Evolutionary conservation across 179 eudicot genomes (phyloP).

Genomic region (Heliamphora pulchella): DNA sequence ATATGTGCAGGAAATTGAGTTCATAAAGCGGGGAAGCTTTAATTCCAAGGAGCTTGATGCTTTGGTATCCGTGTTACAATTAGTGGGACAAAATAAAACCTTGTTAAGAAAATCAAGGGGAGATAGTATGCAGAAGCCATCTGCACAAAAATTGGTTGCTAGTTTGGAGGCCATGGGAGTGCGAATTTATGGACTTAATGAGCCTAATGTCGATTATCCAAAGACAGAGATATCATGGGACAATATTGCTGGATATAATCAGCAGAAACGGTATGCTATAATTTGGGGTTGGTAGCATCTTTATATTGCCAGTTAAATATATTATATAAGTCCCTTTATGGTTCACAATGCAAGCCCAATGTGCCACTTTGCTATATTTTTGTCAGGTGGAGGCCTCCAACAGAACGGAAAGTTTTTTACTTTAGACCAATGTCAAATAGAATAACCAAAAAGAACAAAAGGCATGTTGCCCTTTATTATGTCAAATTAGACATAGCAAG

Average conservation of each 20-base stretch:
- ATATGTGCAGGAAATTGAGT: constrained; percentile 75
- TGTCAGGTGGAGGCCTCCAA: too few relatives aligned
- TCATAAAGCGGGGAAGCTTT: constrained; percentile 74
- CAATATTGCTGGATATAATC: constrained; percentile 89
- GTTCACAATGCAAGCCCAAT: not conserved
- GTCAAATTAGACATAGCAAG: too few relatives aligned
- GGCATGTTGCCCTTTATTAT: too few relatives aligned
- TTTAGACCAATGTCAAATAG: too few relatives aligned
- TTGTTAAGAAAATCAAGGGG: constrained; percentile 32
- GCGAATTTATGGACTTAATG: constrained; percentile 70
- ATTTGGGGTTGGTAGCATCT: not conserved
- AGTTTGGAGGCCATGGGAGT: constrained; percentile 92
- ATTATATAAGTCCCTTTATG: not conserved
- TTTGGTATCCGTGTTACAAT: constrained; percentile 53
- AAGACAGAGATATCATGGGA: constrained; percentile 78
- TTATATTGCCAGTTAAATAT: not conserved
- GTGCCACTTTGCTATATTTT: too few relatives aligned
- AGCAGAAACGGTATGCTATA: constrained; percentile 70
- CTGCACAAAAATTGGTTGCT: constrained; percentile 59
- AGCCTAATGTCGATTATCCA: constrained; percentile 28
- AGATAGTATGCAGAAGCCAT: constrained; percentile 34
- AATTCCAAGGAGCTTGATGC: constrained; percentile 80
- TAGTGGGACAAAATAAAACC: constrained; percentile 62
- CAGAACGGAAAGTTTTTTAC: too few relatives aligned
- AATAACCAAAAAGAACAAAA: too few relatives aligned